These are phyloP conservation scores for Calycina marina DNA, from an alignment of 2,329 filamentous ascomycete genomes.

Conservation along the genomic window DNA sequence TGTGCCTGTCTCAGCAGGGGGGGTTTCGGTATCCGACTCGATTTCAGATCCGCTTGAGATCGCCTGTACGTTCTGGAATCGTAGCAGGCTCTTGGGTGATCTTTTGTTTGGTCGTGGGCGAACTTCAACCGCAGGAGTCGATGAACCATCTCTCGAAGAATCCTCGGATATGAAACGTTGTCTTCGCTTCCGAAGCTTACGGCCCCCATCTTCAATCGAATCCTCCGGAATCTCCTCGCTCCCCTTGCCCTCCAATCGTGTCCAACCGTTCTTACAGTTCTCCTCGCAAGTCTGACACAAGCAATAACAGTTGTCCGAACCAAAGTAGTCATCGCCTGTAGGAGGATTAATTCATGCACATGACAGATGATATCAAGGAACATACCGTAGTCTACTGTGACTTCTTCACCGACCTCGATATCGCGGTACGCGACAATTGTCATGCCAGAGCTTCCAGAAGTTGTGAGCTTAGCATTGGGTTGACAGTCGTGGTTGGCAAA, in stretches of 20 bases:
- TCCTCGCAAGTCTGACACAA: slow-evolving; percentile 79
- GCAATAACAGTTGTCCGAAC: slow-evolving; percentile 87
- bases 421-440: slow-evolving; percentile 73
- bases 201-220: slow-evolving; percentile 22
- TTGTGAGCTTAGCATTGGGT: slow-evolving; percentile 79
- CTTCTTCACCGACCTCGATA: slow-evolving; percentile 81
- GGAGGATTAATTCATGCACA: not conserved
- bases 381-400: slow-evolving; percentile 74
- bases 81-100: slow-evolving; percentile 12
- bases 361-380: not conserved
- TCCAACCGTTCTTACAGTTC: slow-evolving; percentile 67
- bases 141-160: slow-evolving; percentile 41
- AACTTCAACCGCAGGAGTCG: slow-evolving; percentile 34
- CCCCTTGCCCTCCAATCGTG: slow-evolving; percentile 32
- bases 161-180: slow-evolving; percentile 31
- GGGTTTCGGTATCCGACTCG: slow-evolving; percentile 13
- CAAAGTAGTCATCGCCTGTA: slow-evolving; percentile 75
- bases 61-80: slow-evolving; percentile 14
- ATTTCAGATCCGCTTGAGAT: slow-evolving; percentile 8
- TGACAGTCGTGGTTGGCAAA: slow-evolving; percentile 97
- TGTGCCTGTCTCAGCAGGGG: slow-evolving; percentile 9
- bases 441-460: slow-evolving; percentile 72
- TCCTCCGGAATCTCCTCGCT: slow-evolving; percentile 14
- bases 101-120: slow-evolving; percentile 18
- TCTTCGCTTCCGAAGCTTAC: slow-evolving; percentile 40